A percentile compares a stretch with the other conserved stretches of the same genome.
These are phyloP conservation scores for Cichorium intybus DNA, from an alignment of 140 eudicot species.

Conservation along the genomic window DNA sequence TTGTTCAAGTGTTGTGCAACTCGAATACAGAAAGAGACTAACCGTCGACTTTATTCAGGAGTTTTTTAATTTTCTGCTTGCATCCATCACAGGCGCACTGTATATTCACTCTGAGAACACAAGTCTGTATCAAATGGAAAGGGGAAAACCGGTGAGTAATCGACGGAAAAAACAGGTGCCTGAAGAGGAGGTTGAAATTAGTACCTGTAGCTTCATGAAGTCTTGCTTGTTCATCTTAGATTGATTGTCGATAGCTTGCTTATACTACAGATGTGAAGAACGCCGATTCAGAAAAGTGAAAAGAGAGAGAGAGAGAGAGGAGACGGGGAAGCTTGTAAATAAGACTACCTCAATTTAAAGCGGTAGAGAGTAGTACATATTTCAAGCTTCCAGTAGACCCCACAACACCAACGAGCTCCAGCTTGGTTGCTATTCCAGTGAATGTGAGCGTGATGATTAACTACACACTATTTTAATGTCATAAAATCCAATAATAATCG, in stretches of 20 bases:
- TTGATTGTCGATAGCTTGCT: not conserved
- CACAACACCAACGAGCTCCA: slow-evolving; percentile 22
- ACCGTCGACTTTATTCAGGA: slow-evolving; percentile 81
- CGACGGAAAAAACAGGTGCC: not conserved
- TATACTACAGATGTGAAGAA: not conserved
- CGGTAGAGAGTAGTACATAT: slow-evolving; percentile 32
- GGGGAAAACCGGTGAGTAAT: not conserved
- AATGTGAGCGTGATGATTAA: not conserved
- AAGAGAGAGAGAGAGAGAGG: slow-evolving; percentile 4
- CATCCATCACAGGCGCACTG: slow-evolving; percentile 96
- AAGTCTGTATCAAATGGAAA: slow-evolving; percentile 46
- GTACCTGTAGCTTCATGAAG: slow-evolving; percentile 69
- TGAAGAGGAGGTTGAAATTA: not conserved
- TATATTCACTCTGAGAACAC: slow-evolving; percentile 71
- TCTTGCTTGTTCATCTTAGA: slow-evolving; percentile 76
- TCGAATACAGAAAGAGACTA: slow-evolving; percentile 5
- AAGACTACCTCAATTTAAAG: slow-evolving; percentile 24
- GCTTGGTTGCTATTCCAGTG: slow-evolving; percentile 21
- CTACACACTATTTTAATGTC: not conserved
- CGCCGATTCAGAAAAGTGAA: slow-evolving; percentile 11
- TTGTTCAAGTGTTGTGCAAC: not conserved
- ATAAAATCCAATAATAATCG: too few species aligned
- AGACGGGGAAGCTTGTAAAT: not conserved
- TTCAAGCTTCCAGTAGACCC: slow-evolving; percentile 29
- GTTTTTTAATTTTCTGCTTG: slow-evolving; percentile 63